These are phyloP conservation scores for Gymnopilus dilepis DNA, from an alignment of 768 basidiomycete genomes.

Conservation along the genomic window DNA sequence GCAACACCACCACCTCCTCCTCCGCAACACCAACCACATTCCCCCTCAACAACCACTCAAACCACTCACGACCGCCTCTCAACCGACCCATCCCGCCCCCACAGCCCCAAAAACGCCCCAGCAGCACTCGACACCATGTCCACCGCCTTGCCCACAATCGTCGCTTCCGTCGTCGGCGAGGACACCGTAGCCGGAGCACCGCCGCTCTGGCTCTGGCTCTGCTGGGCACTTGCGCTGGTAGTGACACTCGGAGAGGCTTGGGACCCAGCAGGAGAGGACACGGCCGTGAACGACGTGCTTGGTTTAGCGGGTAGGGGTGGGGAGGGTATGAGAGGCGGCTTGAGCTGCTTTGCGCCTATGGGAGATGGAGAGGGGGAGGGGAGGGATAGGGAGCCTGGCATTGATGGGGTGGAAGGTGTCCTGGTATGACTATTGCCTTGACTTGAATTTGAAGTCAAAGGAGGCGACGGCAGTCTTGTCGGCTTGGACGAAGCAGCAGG, in stretches of 20 bases:
- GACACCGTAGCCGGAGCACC: constrained; percentile 20
- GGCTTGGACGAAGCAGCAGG: background rate
- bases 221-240: background rate
- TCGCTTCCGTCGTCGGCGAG: constrained; percentile 28
- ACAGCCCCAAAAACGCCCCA: constrained; percentile 73
- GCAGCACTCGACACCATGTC: constrained; percentile 86
- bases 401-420: background rate
- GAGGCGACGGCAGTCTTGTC: background rate
- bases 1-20: background rate
- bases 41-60: background rate
- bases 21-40: background rate
- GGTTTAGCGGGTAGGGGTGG: constrained; percentile 37
- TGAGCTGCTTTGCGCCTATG: constrained; percentile 27
- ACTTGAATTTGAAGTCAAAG: background rate
- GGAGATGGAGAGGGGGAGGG: constrained; percentile 14
- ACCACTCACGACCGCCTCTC: background rate
- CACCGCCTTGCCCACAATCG: constrained; percentile 60
- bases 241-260: constrained; percentile 21
- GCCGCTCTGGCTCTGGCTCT: background rate
- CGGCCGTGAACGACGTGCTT: constrained; percentile 41
- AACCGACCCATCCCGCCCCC: constrained; percentile 30
- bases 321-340: constrained; percentile 37
- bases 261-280: constrained; percentile 17
- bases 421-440: background rate
- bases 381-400: background rate